Evolutionary conservation across 176 grass and related monocot species (phyloP).

Genomic region (Calamus simplicifolius): DNA sequence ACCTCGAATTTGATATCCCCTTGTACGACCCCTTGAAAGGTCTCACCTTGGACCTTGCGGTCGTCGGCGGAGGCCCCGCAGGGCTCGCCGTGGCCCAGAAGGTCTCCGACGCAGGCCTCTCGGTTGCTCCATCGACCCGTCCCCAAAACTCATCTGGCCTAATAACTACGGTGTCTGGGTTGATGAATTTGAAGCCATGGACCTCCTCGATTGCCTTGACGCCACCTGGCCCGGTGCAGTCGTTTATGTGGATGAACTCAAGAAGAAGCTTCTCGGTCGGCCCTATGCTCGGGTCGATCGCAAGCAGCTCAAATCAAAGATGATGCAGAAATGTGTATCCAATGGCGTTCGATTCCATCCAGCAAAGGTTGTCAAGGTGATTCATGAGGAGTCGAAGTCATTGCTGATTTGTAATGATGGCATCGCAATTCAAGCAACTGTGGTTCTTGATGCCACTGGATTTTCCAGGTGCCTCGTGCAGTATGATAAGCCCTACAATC

Average conservation of each 20-base stretch:
- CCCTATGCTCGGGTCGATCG: conserved; percentile 73
- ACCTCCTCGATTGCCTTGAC: conserved; percentile 75
- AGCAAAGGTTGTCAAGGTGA: conserved; percentile 64
- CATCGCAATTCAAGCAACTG: conserved; percentile 46
- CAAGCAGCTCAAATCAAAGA: conserved; percentile 84
- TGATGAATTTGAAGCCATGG: conserved; percentile 91
- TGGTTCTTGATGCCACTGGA: conserved; percentile 87
- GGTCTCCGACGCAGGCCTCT: conserved; percentile 75
- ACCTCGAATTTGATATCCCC: conserved; percentile 67
- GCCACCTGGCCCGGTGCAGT: conserved; percentile 62
- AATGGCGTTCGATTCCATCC: conserved; percentile 69
- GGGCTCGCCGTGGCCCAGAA: conserved; percentile 88
- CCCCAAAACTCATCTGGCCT: conserved; percentile 63
- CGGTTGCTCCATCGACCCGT: conserved; percentile 87
- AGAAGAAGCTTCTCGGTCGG: conserved; percentile 45
- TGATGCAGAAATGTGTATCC: conserved; percentile 69
- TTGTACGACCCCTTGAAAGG: conserved; percentile 65
- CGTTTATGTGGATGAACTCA: conserved; percentile 43
- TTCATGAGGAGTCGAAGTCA: conserved; percentile 60
- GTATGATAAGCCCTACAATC: conserved; percentile 90
- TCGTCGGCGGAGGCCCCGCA: conserved; percentile 81
- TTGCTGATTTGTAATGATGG: conserved; percentile 80
- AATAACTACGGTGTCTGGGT: conserved; percentile 99
- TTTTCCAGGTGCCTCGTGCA: conserved; percentile 84
- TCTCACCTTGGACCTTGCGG: conserved; percentile 61